Evolutionary conservation across 2,329 filamentous ascomycete species (phyloP).

Genomic region (Coniochaeta hoffmannii): DNA sequence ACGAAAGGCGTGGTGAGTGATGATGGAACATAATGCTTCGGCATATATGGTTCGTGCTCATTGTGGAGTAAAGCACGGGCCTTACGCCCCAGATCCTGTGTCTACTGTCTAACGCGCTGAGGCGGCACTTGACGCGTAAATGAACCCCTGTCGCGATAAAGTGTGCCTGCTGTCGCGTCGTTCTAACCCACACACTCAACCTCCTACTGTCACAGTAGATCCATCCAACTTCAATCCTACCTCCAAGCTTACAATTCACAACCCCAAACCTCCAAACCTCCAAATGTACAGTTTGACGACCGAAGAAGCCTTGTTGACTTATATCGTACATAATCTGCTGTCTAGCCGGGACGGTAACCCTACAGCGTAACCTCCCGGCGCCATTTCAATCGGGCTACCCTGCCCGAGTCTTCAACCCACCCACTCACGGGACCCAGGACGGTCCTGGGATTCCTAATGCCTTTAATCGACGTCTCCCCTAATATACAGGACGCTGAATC

Average conservation of each 20-base stretch:
- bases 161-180: not conserved
- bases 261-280: not conserved
- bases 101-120: no score
- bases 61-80: not conserved
- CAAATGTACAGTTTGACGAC: not conserved
- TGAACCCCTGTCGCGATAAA: not conserved
- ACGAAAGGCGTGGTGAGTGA: not conserved
- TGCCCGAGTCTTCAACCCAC: not conserved
- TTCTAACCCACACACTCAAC: not conserved
- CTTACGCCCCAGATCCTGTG: not conserved
- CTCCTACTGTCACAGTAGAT: no score
- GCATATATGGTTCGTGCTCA: not conserved
- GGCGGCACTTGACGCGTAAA: no score
- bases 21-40: not conserved
- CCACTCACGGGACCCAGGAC: not conserved
- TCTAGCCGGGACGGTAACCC: no score
- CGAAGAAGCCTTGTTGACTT: not conserved
- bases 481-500: slow-evolving; percentile 39
- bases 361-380: no score
- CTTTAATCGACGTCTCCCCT: slow-evolving; percentile 37
- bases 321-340: not conserved
- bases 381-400: no score
- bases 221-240: not conserved
- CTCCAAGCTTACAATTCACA: not conserved
- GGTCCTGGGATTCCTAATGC: slow-evolving; percentile 25